Evolutionary conservation across 2,329 filamentous ascomycete genomes (phyloP), one percentile per base, ranked within the genome.

Genomic region (Fusarium nisikadoi): DNA sequence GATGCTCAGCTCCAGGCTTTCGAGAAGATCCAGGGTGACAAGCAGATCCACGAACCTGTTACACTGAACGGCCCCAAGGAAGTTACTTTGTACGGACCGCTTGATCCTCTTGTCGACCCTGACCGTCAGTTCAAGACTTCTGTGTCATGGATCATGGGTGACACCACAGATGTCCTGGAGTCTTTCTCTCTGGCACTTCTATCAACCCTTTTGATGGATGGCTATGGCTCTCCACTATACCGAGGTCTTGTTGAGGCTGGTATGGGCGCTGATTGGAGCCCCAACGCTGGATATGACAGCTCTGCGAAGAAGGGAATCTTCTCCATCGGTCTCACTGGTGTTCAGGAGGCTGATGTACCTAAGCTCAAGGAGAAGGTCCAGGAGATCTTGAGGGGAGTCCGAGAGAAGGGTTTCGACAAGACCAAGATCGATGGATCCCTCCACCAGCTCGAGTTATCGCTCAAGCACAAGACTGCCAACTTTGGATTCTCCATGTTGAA

Each of bases 381-480:
- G 63, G 89, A 89, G 35, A 93, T 95, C 7, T 86, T 98, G 60
- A 85, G 86, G 31, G 90, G 94, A 49, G 89, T 90, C 11, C 88
- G 90, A 23, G 84, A 90, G 31, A 93, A 91, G 66, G 95, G 96
- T 1, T 97, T 99, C 75, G 94, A 96, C 65, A 87, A 91, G 76
- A 90, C 91, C 75, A 99, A 99, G 82, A 94, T 99, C 65, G 94
- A 97, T 71, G 96, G 96, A 6, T 93, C 97, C 71, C 87, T 99
- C 59, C 96, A 99, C 80, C 95, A 98, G 81, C 84, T 98, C 8
- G 96, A 99, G 80, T 87, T 99, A n/a, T 88, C 91, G 1, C 84
- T 98, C 53, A 98, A 98, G 83, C 94, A 99, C 84, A 98, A 98
- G 86, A 98, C 94, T 2, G 94, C 96, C 60, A 94, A 93, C 77